These are phyloP conservation scores for Pisolithus marmoratus DNA, from an alignment of 768 basidiomycete species.

Conservation along the genomic window DNA sequence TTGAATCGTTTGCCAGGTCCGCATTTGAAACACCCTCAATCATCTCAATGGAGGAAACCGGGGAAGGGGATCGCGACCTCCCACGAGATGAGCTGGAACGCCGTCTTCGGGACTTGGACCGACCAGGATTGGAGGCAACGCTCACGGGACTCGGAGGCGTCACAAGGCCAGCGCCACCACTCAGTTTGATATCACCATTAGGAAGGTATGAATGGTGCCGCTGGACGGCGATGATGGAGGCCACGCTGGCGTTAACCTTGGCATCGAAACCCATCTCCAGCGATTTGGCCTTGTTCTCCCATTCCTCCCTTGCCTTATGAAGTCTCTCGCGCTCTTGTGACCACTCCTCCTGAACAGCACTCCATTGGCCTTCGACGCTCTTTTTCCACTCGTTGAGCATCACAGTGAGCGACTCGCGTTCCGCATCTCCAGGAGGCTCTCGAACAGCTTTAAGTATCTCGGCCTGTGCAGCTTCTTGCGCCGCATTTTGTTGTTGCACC, in stretches of 20 bases:
- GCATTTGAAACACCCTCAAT: constrained; percentile 23
- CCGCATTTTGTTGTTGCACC: constrained; percentile 31
- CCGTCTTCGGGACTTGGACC: constrained; percentile 36
- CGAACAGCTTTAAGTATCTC: constrained; percentile 29
- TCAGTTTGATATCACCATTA: constrained; percentile 27
- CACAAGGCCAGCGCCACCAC: constrained; percentile 47
- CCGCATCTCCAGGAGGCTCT: constrained; percentile 30
- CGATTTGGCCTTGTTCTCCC: constrained; percentile 56
- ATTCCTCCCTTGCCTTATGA: constrained; percentile 68
- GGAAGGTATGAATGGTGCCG: constrained; percentile 33
- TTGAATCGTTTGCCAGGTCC: constrained; percentile 12
- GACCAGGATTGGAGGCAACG: constrained; percentile 55
- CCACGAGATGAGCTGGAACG: constrained; percentile 37
- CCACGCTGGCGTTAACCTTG: constrained; percentile 31
- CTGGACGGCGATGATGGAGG: constrained; percentile 26
- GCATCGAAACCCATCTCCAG: constrained; percentile 52
- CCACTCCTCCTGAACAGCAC: constrained; percentile 76
- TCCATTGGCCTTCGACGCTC: constrained; percentile 76
- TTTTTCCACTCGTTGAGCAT: constrained; percentile 71
- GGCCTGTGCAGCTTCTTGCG: constrained; percentile 31
- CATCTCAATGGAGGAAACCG: constrained; percentile 29
- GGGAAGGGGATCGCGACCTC: constrained; percentile 32
- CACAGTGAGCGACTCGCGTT: constrained; percentile 45
- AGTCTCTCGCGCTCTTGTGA: constrained; percentile 72
- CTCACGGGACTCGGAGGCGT: constrained; percentile 76